phyloP scores from a whole-genome alignment of 805 yeast genomes.

The Suhomyces sp. region DNA sequence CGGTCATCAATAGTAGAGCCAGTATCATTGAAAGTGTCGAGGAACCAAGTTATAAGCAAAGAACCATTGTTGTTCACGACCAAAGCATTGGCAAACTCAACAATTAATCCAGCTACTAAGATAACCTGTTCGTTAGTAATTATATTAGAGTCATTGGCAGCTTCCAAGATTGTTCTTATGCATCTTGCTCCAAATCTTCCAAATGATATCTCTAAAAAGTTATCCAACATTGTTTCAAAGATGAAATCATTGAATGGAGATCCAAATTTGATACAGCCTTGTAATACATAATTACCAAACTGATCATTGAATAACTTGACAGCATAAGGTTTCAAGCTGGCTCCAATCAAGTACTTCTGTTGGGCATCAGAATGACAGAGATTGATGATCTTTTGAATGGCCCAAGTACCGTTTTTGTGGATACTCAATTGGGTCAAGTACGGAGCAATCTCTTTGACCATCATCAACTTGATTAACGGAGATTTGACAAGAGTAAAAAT shows the following conservation, averaged over 20 bases:
- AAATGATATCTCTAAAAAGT: constrained; percentile 76
- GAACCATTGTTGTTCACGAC: constrained; percentile 87
- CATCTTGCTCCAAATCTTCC: constrained; percentile 96
- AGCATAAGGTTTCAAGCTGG: constrained; percentile 73
- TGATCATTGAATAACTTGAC: constrained; percentile 89
- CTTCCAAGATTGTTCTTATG: constrained; percentile 87
- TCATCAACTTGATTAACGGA: constrained; percentile 68
- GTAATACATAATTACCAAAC: constrained; percentile 94
- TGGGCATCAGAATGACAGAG: constrained; percentile 47
- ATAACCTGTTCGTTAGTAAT: constrained; percentile 61
- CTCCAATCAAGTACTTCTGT: constrained; percentile 59
- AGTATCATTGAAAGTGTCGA: constrained; percentile 59
- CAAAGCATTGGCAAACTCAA: constrained; percentile 72
- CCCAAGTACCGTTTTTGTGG: constrained; percentile 99
- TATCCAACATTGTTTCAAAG: constrained; percentile 74
- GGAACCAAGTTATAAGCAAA: constrained; percentile 85
- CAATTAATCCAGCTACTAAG: constrained; percentile 72
- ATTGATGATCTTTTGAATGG: constrained; percentile 91
- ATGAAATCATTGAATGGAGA: constrained; percentile 87
- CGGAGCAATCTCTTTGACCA: constrained; percentile 76
- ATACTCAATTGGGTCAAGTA: constrained; percentile 87
- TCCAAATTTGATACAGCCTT: constrained; percentile 88
- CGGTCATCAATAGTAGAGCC: constrained; percentile 46
- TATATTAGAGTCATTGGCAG: constrained; percentile 48
- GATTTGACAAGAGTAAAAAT: constrained; percentile 67